Evolutionary conservation across 2,329 filamentous ascomycete species (phyloP).

Genomic region (Penicillium freii): DNA sequence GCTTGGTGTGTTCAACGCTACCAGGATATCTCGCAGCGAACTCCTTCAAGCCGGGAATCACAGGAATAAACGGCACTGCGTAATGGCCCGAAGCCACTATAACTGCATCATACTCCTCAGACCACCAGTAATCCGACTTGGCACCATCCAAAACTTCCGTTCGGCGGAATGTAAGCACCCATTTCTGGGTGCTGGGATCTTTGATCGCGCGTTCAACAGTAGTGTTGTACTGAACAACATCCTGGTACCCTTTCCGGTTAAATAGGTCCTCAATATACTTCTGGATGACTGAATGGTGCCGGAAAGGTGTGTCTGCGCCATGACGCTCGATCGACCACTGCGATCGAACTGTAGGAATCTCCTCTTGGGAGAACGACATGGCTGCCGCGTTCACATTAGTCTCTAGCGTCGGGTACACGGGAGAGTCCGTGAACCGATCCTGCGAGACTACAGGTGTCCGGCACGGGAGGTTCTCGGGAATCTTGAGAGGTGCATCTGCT

Average conservation of each 20-base stretch:
- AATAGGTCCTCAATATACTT: constrained; percentile 58
- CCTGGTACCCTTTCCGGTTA: constrained; percentile 53
- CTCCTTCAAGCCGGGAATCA: constrained; percentile 43
- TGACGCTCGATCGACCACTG: constrained; percentile 49
- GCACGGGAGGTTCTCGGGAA: constrained; percentile 52
- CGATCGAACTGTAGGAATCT: constrained; percentile 49
- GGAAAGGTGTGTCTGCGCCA: constrained; percentile 59
- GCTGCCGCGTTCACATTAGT: constrained; percentile 60
- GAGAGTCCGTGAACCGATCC: constrained; percentile 57
- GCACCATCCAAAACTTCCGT: constrained; percentile 19
- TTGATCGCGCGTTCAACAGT: constrained; percentile 57
- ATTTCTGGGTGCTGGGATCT: constrained; percentile 52
- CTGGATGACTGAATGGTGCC: constrained; percentile 59
- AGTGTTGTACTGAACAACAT: constrained; percentile 50
- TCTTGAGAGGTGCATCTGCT: constrained; percentile 50
- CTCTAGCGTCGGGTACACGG: constrained; percentile 63
- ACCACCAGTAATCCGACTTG: constrained; percentile 60
- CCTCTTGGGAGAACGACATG: constrained; percentile 62
- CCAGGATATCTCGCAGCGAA: constrained; percentile 41
- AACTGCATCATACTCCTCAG: constrained; percentile 61
- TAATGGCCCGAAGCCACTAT: constrained; percentile 62
- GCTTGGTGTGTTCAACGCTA: constrained; percentile 43
- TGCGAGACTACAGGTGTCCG: constrained; percentile 43
- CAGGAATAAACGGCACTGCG: constrained; percentile 54
- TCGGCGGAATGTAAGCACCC: constrained; percentile 54